These are phyloP conservation scores for Actinomortierella ambigua DNA, from an alignment of 371 early-diverging fungal species.

Conservation along the genomic window DNA sequence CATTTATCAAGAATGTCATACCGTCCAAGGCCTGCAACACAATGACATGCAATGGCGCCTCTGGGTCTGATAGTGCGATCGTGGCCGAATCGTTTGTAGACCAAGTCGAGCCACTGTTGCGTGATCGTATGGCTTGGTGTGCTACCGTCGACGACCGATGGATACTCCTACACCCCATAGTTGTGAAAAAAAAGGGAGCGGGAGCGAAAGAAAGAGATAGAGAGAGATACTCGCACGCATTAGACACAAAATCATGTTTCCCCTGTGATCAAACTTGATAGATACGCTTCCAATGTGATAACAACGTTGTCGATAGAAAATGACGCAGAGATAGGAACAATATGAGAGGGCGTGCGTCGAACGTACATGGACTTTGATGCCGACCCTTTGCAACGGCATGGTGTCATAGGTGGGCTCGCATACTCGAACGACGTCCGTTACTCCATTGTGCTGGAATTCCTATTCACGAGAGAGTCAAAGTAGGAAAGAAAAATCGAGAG, in stretches of 20 bases:
- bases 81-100: conserved; percentile 54
- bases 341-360: too few species aligned
- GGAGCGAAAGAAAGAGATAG: neutral
- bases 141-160: neutral
- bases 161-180: too few species aligned
- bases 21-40: conserved; percentile 83
- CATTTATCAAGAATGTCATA: neutral
- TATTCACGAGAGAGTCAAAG: neutral
- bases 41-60: conserved; percentile 80
- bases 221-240: too few species aligned
- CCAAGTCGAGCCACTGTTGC: conserved; percentile 72
- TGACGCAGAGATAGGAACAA: too few species aligned
- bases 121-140: conserved; percentile 47
- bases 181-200: neutral
- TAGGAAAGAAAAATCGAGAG: too few species aligned
- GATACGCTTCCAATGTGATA: too few species aligned
- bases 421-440: conserved; percentile 84
- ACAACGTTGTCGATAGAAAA: too few species aligned
- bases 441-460: conserved; percentile 69
- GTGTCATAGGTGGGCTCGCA: conserved; percentile 88
- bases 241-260: too few species aligned
- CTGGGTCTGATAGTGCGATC: conserved; percentile 17
- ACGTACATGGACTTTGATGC: conserved; percentile 73
- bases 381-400: conserved; percentile 56
- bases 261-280: too few species aligned